Percentiles rank a stretch among this genome's conserved stretches.
Evolutionary conservation across 2,329 filamentous ascomycete species (phyloP).

Genomic region (Nectriaceae sp.): DNA sequence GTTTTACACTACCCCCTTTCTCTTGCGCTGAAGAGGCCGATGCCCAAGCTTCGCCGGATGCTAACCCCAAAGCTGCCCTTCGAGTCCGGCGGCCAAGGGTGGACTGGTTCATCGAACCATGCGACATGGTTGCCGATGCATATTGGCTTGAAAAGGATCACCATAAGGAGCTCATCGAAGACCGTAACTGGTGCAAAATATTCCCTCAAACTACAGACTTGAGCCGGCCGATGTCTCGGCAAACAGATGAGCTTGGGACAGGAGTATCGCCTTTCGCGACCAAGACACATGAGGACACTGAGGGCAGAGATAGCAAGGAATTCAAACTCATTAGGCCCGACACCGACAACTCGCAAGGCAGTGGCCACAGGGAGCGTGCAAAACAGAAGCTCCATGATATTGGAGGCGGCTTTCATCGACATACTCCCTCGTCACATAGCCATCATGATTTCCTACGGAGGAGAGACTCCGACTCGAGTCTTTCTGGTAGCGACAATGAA

Average conservation of each 20-base stretch:
- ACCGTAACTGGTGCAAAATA: slow-evolving; percentile 73
- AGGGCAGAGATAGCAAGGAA: slow-evolving; percentile 23
- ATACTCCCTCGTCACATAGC: slow-evolving; percentile 48
- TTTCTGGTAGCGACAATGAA: slow-evolving; percentile 59
- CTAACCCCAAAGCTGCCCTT: slow-evolving; percentile 44
- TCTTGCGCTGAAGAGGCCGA: slow-evolving; percentile 46
- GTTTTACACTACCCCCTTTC: slow-evolving; percentile 46
- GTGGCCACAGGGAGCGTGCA: slow-evolving; percentile 59
- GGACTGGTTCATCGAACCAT: slow-evolving; percentile 82
- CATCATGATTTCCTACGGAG: slow-evolving; percentile 55
- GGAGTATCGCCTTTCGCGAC: slow-evolving; percentile 27
- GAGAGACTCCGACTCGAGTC: slow-evolving; percentile 56
- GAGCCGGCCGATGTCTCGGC: slow-evolving; percentile 33
- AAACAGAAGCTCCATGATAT: slow-evolving; percentile 61
- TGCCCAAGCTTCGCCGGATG: slow-evolving; percentile 44
- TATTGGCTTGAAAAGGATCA: slow-evolving; percentile 85
- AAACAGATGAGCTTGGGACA: slow-evolving; percentile 28
- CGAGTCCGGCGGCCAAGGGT: slow-evolving; percentile 74
- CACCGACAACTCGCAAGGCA: slow-evolving; percentile 45
- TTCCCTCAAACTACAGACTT: slow-evolving; percentile 51
- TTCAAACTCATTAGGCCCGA: slow-evolving; percentile 32
- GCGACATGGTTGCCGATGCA: slow-evolving; percentile 84
- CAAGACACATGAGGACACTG: slow-evolving; percentile 25
- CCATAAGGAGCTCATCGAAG: slow-evolving; percentile 80
- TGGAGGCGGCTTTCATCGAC: slow-evolving; percentile 56